These are phyloP conservation scores for Trichoderma oligosporum DNA, from an alignment of 2,329 filamentous ascomycete species.

Conservation along the genomic window DNA sequence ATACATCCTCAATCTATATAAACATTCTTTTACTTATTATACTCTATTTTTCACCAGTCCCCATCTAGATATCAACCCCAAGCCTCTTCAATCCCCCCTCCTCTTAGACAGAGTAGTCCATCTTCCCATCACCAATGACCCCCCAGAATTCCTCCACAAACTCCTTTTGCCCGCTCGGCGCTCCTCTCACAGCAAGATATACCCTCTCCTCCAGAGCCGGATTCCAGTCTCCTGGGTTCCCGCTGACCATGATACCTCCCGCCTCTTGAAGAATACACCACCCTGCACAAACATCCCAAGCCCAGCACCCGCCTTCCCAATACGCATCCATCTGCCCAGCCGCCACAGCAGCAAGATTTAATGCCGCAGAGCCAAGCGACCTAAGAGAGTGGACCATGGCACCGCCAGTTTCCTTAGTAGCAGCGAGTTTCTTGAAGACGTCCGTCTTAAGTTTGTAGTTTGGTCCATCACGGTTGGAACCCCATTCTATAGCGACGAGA, in stretches of 20 bases:
- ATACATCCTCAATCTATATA: too few species aligned
- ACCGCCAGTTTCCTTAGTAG: conserved; percentile 58
- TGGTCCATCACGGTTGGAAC: conserved; percentile 60
- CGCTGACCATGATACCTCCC: conserved; percentile 67
- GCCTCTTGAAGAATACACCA: conserved; percentile 75
- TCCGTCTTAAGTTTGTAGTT: conserved; percentile 68
- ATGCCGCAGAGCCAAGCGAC: conserved; percentile 67
- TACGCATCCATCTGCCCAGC: conserved; percentile 68
- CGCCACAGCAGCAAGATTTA: conserved; percentile 71
- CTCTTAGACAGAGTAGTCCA: conserved; percentile 42
- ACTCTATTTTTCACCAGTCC: neutral
- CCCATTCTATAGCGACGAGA: conserved; percentile 72
- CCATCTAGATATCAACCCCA: neutral
- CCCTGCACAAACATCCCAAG: conserved; percentile 80
- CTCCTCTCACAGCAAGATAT: conserved; percentile 61
- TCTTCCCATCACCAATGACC: conserved; percentile 51
- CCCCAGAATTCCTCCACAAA: conserved; percentile 63
- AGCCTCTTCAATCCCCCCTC: too few species aligned
- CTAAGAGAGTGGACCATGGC: conserved; percentile 73
- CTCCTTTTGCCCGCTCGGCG: conserved; percentile 56
- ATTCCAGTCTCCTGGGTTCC: conserved; percentile 71
- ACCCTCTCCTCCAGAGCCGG: conserved; percentile 54
- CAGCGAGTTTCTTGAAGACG: conserved; percentile 60
- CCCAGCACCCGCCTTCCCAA: conserved; percentile 82
- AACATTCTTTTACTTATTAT: neutral